Conservation (phyloP, 1,139 yeast genomes). For the Blastobotrys malaysiensis region DNA sequence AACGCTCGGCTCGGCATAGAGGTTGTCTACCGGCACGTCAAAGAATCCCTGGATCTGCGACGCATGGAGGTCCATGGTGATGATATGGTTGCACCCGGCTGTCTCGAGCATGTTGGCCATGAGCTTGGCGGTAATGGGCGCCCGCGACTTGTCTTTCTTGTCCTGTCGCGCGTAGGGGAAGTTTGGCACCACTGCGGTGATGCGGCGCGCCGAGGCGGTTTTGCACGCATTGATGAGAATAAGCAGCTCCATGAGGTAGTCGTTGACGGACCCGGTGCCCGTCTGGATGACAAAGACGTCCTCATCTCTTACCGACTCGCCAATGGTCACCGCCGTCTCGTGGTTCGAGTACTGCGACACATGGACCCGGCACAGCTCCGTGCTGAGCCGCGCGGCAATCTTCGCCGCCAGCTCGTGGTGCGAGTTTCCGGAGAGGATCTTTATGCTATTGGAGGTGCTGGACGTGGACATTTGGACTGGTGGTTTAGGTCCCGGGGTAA, state of each 20-base stretch:
- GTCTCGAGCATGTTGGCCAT: conserved; percentile 93
- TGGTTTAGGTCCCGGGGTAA: background rate
- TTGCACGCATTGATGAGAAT: conserved; percentile 93
- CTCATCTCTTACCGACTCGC: conserved; percentile 94
- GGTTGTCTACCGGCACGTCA: conserved; percentile 89
- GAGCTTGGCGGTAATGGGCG: conserved; percentile 93
- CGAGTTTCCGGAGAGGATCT: conserved; percentile 82
- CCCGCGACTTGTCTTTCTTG: conserved; percentile 91
- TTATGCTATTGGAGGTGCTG: conserved; percentile 43
- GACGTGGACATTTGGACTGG: conserved; percentile 13
- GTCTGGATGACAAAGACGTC: conserved; percentile 85
- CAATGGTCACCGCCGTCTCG: conserved; percentile 87
- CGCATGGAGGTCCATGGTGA: conserved; percentile 98
- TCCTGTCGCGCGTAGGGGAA: conserved; percentile 99
- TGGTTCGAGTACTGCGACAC: conserved; percentile 49
- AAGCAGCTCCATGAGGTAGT: conserved; percentile 76
- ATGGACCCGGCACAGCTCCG: conserved; percentile 37
- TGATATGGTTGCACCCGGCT: conserved; percentile 95
- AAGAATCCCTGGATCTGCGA: conserved; percentile 99
- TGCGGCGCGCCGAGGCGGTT: conserved; percentile 89
- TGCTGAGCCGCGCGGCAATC: conserved; percentile 53
- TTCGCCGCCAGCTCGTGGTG: conserved; percentile 81
- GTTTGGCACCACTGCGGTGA: conserved; percentile 91
- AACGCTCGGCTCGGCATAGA: conserved; percentile 92
- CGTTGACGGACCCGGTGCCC: conserved; percentile 85